Percentiles rank a stretch among this genome's conserved stretches.
Evolutionary conservation across 495 filamentous ascomycete genomes (phyloP).

Genomic region (Acidomyces sp.): DNA sequence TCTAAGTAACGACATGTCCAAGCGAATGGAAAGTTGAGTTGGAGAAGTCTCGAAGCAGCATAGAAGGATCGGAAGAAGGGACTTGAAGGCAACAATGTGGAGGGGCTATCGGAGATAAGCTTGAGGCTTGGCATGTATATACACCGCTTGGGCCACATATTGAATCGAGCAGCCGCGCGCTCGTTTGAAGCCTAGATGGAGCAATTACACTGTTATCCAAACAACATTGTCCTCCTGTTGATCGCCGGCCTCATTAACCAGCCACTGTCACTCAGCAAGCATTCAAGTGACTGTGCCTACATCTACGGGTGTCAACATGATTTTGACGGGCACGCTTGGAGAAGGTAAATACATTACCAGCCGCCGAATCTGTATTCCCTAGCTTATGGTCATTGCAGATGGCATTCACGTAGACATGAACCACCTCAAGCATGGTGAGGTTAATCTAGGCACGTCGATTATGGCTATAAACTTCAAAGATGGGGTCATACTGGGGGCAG

Average conservation of each 20-base stretch:
- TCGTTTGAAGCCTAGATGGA: neutral
- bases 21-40: no score
- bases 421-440: slow-evolving; percentile 76
- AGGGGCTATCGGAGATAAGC: neutral
- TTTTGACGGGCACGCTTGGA: slow-evolving; percentile 29
- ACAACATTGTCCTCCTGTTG: no score
- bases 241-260: no score
- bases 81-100: no score
- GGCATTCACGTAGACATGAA: slow-evolving; percentile 99
- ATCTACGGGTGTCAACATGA: slow-evolving; percentile 3
- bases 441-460: slow-evolving; percentile 93
- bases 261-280: no score
- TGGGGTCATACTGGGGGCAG: slow-evolving; percentile 91
- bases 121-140: slow-evolving; percentile 1
- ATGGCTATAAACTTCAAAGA: slow-evolving; percentile 96
- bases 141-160: no score
- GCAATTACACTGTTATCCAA: no score
- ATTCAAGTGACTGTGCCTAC: no score
- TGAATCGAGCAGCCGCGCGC: no score
- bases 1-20: no score
- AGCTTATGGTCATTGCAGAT: slow-evolving; percentile 45
- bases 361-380: slow-evolving; percentile 1
- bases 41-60: no score
- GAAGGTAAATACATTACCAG: slow-evolving; percentile 26
- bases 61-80: neutral